Base-by-base conservation (phyloP, 2,329 filamentous ascomycete species). In the Dothidotthia symphoricarpi region DNA sequence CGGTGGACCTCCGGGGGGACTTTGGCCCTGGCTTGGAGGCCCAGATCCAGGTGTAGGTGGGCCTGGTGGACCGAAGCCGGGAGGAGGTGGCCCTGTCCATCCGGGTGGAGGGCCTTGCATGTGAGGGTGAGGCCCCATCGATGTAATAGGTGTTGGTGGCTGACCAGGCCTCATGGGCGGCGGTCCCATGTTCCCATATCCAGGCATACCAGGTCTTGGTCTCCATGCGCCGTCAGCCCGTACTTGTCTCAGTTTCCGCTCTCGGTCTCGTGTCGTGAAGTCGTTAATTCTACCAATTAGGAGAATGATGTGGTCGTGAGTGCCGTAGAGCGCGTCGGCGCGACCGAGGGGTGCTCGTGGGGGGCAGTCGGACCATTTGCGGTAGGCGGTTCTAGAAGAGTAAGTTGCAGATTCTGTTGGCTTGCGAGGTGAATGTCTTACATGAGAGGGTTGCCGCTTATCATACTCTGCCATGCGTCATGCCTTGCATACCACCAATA, bases 401-500 rank as follows among this genome's bases (percentile, higher is more conserved):
- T 67, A 36, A 70, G 62, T 34, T 15, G 8, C 3, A 14, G 11
- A 10, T 27, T n/a, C 13, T 30, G 16, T 24, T 11, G 10, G 3
- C 7, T 5, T 13, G n/a, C 9, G n/a, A 17, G 24, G 6, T 13
- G 1, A 8, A 8, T 2, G 3, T 77, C 88, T 76, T 73, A 95
- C 88, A 96, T 83, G 31, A 94, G 73, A 45, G 78, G 78, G 28
- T 91, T 90, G 7, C 88, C 91, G 51, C 90, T 93, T 16, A 97
- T 72, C 44, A 96, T 80, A 61, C 87, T 89, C 64, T 96, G 91
- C 53, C 91, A 94, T 7, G 86, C 81, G 63, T 97, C 93, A 73
- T 96, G 93, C 66, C 95, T 95, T 55, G 80, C 84, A 63, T 90
- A 96, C 86, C 89, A 96, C 90, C 91, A 98, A 61, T 86, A 94